These are phyloP conservation scores for Penicillium rolfsii DNA, from an alignment of 2,329 filamentous ascomycete genomes.

Conservation along the genomic window DNA sequence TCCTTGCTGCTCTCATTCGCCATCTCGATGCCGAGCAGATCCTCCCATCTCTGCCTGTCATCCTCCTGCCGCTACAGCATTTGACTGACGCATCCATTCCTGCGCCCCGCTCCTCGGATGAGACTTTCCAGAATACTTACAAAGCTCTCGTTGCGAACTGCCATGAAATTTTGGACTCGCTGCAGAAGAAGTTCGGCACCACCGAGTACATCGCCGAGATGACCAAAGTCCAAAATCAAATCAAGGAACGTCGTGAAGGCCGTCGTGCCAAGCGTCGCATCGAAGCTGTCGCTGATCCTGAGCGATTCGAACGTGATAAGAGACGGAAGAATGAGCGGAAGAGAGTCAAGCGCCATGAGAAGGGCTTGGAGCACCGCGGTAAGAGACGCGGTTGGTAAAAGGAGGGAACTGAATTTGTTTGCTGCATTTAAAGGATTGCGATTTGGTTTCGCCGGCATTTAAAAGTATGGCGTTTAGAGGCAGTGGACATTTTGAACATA, in stretches of 20 bases:
- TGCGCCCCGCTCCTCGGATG: constrained; percentile 70
- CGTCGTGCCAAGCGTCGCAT: constrained; percentile 85
- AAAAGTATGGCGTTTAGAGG: constrained; percentile 32
- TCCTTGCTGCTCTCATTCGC: constrained; percentile 70
- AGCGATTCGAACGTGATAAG: constrained; percentile 77
- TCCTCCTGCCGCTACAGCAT: constrained; percentile 74
- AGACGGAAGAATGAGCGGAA: constrained; percentile 81
- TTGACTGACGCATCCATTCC: constrained; percentile 80
- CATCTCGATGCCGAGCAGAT: constrained; percentile 63
- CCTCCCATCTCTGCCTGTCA: constrained; percentile 63
- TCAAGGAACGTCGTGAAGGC: constrained; percentile 72
- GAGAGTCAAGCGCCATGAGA: constrained; percentile 79
- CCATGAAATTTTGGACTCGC: constrained; percentile 74
- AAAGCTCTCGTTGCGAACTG: constrained; percentile 72
- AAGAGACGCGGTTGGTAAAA: constrained; percentile 70
- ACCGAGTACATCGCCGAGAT: constrained; percentile 76
- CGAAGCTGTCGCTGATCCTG: constrained; percentile 80
- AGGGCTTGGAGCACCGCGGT: constrained; percentile 71
- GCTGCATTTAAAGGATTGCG: constrained; percentile 20
- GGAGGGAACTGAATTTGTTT: constrained; percentile 7
- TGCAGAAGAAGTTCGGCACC: constrained; percentile 84
- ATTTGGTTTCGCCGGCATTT: constrained; percentile 27
- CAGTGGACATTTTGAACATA: constrained; percentile 25
- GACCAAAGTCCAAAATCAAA: constrained; percentile 70
- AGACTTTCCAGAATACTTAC: constrained; percentile 68